Base-by-base conservation (phyloP, 139 green algal genomes). In the Chlamydomonas sp. region DNA sequence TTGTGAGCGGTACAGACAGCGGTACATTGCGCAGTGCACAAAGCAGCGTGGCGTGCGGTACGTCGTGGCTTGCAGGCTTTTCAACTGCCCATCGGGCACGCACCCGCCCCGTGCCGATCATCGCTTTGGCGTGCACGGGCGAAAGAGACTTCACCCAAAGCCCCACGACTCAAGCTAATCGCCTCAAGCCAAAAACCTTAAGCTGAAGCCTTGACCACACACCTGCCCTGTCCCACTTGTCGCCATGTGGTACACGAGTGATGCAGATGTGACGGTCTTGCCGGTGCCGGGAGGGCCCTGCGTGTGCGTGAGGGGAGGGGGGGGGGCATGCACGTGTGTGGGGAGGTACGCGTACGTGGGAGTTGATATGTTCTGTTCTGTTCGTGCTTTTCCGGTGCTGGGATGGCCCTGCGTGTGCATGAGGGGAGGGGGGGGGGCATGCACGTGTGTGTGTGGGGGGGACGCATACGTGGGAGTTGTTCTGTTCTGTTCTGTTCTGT, bases 381-480 rank as follows among this genome's bases (percentile, higher is more conserved):
- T n/a, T n/a, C n/a, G n/a, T n/a, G n/a, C n/a, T n/a, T 99, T 99
- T 69, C 94, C 94, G 0, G 94, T 98, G 36, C 94, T 94, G 1
- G 94, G 94, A 0, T 94, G 94, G 16, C 94, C 90, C 76, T 94
- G 82, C 57, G 81, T 88, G 24, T 90, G 77, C 48, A 65, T 86
- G 26, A 90, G 57, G n/a, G 84, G 83, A 33, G 69, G n/a, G n/a
- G n/a, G n/a, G n/a, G n/a, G n/a, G n/a, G n/a, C n/a, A n/a, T n/a
- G n/a, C n/a, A n/a, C n/a, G n/a, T n/a, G n/a, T n/a, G n/a, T n/a
- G n/a, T n/a, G n/a, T n/a, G n/a, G n/a, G n/a, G n/a, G n/a, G n/a
- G n/a, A n/a, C n/a, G n/a, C n/a, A n/a, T n/a, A n/a, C n/a, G n/a
- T n/a, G n/a, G n/a, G n/a, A n/a, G n/a, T n/a, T n/a, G n/a, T n/a